Percentiles rank a stretch among this genome's conserved stretches.
These are phyloP conservation scores for Cryptococcus amylolentus DNA, from an alignment of 1,284 basidiomycete genomes.

Conservation along the genomic window DNA sequence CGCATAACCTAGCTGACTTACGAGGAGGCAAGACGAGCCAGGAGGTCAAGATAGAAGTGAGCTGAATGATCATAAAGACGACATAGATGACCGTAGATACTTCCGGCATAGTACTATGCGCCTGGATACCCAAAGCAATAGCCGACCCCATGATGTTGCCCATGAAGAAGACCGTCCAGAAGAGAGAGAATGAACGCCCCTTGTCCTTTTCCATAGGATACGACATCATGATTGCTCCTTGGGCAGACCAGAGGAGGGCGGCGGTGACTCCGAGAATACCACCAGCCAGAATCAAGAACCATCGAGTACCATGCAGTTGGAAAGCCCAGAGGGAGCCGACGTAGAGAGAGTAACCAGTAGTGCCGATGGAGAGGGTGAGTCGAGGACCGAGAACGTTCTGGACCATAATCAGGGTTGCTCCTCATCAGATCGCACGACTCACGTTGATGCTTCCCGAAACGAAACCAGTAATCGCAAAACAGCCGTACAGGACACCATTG, in stretches of 20 bases:
- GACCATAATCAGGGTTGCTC: neutral
- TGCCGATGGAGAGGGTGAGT: conserved; percentile 51
- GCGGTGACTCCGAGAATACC: conserved; percentile 50
- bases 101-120: conserved; percentile 24
- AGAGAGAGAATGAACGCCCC: conserved; percentile 50
- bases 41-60: conserved; percentile 26
- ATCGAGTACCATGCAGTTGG: conserved; percentile 27
- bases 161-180: conserved; percentile 53
- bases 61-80: conserved; percentile 47
- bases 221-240: conserved; percentile 53
- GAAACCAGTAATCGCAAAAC: conserved; percentile 54
- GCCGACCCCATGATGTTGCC: conserved; percentile 52
- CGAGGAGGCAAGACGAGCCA: conserved; percentile 41
- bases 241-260: conserved; percentile 42
- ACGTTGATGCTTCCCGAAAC: conserved; percentile 56
- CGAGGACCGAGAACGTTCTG: conserved; percentile 51
- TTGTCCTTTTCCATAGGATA: conserved; percentile 53
- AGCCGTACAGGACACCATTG: conserved; percentile 54
- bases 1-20: conserved; percentile 4
- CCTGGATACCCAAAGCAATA: conserved; percentile 50
- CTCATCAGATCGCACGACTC: conserved; percentile 36
- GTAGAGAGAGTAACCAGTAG: conserved; percentile 43
- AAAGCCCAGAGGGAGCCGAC: conserved; percentile 24
- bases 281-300: conserved; percentile 51
- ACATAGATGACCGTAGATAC: conserved; percentile 42